Evolutionary conservation across 1,139 yeast species (phyloP).

Genomic region (Komagataea norvegica): DNA sequence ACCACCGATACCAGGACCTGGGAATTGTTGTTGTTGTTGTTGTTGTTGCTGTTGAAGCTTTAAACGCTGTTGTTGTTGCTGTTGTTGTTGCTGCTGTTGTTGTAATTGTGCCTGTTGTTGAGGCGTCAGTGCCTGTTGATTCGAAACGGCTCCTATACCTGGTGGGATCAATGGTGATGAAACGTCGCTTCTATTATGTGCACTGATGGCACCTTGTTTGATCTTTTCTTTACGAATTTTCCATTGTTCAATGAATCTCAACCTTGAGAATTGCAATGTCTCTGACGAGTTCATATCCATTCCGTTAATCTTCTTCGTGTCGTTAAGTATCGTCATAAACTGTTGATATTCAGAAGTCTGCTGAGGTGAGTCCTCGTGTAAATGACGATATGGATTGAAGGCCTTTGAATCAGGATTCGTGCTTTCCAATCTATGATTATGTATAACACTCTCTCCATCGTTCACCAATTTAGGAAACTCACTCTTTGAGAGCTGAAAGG

Average conservation of each 20-base stretch:
- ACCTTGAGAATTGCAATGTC: slow-evolving; percentile 39
- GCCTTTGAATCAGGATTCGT: slow-evolving; percentile 39
- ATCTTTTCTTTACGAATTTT: slow-evolving; percentile 39
- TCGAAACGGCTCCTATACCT: slow-evolving; percentile 6
- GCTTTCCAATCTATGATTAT: slow-evolving; percentile 46
- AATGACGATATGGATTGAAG: slow-evolving; percentile 39
- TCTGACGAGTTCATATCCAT: slow-evolving; percentile 26
- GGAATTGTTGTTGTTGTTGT: slow-evolving; percentile 3
- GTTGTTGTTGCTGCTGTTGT: slow-evolving; percentile 16
- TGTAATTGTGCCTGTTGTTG: slow-evolving; percentile 22
- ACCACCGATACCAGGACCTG: slow-evolving; percentile 4
- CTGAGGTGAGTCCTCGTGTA: slow-evolving; percentile 65
- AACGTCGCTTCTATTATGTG: slow-evolving; percentile 8
- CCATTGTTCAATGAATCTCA: slow-evolving; percentile 47
- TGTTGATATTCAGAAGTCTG: slow-evolving; percentile 88
- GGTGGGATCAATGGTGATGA: slow-evolving; percentile 1
- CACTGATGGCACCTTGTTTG: slow-evolving; percentile 34
- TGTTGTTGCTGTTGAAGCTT: slow-evolving; percentile 10
- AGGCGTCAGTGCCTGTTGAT: slow-evolving; percentile 15
- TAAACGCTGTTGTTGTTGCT: slow-evolving; percentile 12
- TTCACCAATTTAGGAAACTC: slow-evolving; percentile 21
- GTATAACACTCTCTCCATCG: slow-evolving; percentile 31
- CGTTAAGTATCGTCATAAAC: slow-evolving; percentile 56
- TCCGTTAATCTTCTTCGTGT: slow-evolving; percentile 27
- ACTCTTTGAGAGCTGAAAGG: no score